Conservation (phyloP, 164 flowering plant species). For the Macadamia tetraphylla region DNA sequence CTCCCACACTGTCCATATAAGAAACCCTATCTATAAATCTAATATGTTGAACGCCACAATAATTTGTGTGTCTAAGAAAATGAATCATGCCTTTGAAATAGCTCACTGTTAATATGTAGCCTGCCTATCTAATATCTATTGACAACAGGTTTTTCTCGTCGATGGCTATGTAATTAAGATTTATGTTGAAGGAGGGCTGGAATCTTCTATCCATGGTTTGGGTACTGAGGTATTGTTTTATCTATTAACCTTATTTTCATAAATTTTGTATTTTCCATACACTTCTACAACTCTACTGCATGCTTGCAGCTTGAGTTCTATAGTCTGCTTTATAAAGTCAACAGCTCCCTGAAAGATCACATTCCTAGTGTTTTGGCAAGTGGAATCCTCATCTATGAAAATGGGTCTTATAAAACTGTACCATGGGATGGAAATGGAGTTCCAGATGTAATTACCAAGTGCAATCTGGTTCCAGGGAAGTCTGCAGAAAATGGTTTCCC, state of each 20-base stretch:
- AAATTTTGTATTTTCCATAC: neutral
- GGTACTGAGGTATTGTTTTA: conserved; percentile 67
- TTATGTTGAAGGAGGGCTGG: conserved; percentile 82
- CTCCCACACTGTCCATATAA: too few relatives aligned
- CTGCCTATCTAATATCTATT: conserved; percentile 5
- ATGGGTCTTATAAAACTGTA: conserved; percentile 46
- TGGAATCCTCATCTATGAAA: conserved; percentile 60
- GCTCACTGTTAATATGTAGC: neutral
- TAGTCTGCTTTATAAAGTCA: conserved; percentile 33
- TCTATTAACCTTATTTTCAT: neutral
- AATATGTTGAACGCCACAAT: too few relatives aligned
- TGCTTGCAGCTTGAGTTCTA: conserved; percentile 82
- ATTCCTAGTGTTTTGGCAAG: conserved; percentile 75
- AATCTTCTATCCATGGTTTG: conserved; percentile 63
- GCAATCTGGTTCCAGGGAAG: conserved; percentile 25
- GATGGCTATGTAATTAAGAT: conserved; percentile 65
- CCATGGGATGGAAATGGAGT: conserved; percentile 84
- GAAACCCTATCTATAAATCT: too few relatives aligned
- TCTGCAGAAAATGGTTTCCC: conserved; percentile 33
- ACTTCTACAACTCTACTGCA: conserved; percentile 4
- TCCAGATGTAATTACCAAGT: conserved; percentile 51
- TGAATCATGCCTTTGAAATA: neutral
- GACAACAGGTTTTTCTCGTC: conserved; percentile 64
- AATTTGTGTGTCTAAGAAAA: neutral
- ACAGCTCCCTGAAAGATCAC: conserved; percentile 58